Evolutionary conservation across 441 rosid genomes (phyloP).

Genomic region (Gossypium davidsonii): DNA sequence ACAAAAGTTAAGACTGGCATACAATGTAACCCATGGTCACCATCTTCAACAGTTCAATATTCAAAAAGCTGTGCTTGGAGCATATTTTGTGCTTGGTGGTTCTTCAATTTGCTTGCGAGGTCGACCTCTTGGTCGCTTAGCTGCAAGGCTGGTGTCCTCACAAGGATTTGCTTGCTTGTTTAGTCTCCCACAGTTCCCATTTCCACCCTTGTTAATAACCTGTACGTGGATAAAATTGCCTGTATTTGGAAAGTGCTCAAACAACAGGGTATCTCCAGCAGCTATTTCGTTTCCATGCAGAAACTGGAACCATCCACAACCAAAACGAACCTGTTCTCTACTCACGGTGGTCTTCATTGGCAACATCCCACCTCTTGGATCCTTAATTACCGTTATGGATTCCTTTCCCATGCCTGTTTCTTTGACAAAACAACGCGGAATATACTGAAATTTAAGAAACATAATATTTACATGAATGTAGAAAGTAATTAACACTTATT

Average conservation of each 20-base stretch:
- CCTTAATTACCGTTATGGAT: neutral
- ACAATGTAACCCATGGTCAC: too few species aligned
- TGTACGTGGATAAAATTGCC: neutral
- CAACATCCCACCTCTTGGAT: neutral
- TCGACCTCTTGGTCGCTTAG: neutral
- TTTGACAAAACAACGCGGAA: neutral
- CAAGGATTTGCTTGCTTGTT: too few species aligned
- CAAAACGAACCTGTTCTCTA: neutral
- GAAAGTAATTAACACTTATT: neutral
- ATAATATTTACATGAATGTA: neutral
- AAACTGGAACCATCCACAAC: constrained; percentile 8
- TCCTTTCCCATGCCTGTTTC: neutral
- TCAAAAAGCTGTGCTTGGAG: neutral
- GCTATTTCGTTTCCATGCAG: neutral
- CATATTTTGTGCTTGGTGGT: neutral
- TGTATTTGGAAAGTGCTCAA: neutral
- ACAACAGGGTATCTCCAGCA: constrained; percentile 2
- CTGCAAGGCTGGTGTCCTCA: neutral
- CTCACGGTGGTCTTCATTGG: neutral
- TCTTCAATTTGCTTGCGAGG: neutral
- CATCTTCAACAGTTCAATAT: too few species aligned
- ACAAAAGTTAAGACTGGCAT: too few species aligned
- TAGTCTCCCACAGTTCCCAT: neutral
- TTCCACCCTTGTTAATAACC: neutral
- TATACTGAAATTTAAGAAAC: neutral